Percentiles rank a stretch among this genome's conserved stretches.
phyloP scores from a whole-genome alignment of 2,329 filamentous ascomycete species.

The Triangularia setosa region DNA sequence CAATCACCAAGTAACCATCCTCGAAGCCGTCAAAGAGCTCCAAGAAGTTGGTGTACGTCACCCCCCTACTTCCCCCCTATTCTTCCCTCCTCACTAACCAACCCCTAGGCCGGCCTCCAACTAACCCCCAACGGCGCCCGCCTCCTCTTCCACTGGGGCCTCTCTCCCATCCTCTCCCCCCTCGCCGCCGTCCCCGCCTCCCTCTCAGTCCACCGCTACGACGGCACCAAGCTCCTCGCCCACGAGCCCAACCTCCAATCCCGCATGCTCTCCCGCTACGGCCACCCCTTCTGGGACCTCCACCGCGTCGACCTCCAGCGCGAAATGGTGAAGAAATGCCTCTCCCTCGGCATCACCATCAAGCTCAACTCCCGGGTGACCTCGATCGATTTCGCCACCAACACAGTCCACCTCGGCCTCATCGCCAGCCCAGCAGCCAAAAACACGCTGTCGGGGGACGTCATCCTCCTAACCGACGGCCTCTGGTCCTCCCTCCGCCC shows the following conservation, averaged over 20 bases:
- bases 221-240: slow-evolving; percentile 29
- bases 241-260: slow-evolving; percentile 28
- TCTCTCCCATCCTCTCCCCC: slow-evolving; percentile 20
- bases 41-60: slow-evolving; percentile 24
- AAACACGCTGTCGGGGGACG: slow-evolving; percentile 35
- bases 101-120: slow-evolving; percentile 27
- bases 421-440: slow-evolving; percentile 25
- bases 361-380: slow-evolving; percentile 16
- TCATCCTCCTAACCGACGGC: slow-evolving; percentile 48
- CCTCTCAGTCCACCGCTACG: slow-evolving; percentile 30
- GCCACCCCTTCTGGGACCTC: slow-evolving; percentile 42
- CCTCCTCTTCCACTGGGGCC: slow-evolving; percentile 28
- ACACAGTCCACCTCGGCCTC: slow-evolving; percentile 31
- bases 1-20: slow-evolving; percentile 27
- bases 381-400: slow-evolving; percentile 17
- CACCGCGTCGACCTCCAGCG: slow-evolving; percentile 47
- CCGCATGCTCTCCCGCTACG: slow-evolving; percentile 27
- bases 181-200: slow-evolving; percentile 25
- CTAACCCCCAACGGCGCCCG: slow-evolving; percentile 30
- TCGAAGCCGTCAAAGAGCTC: slow-evolving; percentile 25
- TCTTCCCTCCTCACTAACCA: not conserved
- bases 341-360: slow-evolving; percentile 35
- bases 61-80: not conserved
- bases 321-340: slow-evolving; percentile 38
- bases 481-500: slow-evolving; percentile 43